Percentiles rank a stretch among this genome's conserved stretches.
Evolutionary conservation across 106 monocot genomes (phyloP).

Genomic region (Gastrodia elata): DNA sequence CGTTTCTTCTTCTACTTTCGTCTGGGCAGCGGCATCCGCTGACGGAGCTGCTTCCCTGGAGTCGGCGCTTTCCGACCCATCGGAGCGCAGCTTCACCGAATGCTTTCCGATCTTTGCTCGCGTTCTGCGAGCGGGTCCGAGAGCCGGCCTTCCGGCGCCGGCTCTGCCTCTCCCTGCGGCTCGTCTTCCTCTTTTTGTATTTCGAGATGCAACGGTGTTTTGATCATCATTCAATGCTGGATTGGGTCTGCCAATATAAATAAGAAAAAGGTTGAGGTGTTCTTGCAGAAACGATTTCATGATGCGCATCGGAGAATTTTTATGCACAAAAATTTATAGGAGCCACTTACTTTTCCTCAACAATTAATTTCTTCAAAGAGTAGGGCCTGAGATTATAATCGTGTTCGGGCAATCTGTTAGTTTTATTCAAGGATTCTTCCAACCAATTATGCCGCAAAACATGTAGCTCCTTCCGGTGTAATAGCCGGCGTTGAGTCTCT

Average conservation of each 20-base stretch:
- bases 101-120: conserved; percentile 43
- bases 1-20: not conserved
- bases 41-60: conserved; percentile 11
- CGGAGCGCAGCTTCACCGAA: conserved; percentile 32
- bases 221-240: conserved; percentile 13
- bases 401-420: conserved; percentile 49
- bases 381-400: conserved; percentile 68
- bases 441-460: conserved; percentile 71
- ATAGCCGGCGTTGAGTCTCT: conserved; percentile 27
- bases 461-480: conserved; percentile 51
- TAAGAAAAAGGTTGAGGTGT: not conserved
- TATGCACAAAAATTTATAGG: conserved; percentile 1
- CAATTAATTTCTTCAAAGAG: conserved; percentile 38
- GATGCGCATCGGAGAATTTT: not conserved
- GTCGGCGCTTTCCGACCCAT: conserved; percentile 27
- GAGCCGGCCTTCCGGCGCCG: conserved; percentile 20
- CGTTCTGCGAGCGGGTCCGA: conserved; percentile 28
- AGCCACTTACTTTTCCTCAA: conserved; percentile 39
- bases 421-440: conserved; percentile 62
- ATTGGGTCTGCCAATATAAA: conserved; percentile 15
- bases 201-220: conserved; percentile 7
- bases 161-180: conserved; percentile 6
- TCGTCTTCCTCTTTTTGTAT: conserved; percentile 56
- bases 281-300: not conserved
- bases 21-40: not conserved